A percentile compares a stretch with the other conserved stretches of the same genome.
phyloP scores from a whole-genome alignment of 2,329 filamentous ascomycete species.

The Ophiostoma pallidulum region DNA sequence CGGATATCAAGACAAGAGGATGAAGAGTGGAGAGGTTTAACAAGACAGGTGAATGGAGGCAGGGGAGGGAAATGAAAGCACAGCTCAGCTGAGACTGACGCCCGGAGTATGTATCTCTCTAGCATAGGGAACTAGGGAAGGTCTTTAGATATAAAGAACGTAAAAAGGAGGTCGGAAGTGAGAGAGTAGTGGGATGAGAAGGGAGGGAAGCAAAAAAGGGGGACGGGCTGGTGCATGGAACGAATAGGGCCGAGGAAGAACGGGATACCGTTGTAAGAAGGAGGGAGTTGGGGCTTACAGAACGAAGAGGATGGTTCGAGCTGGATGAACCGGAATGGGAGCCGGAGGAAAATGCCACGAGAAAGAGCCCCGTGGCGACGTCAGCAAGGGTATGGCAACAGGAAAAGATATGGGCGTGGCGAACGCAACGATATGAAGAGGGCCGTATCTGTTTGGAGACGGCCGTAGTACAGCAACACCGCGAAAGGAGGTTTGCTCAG shows the following conservation, averaged over 20 bases:
- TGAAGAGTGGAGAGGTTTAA: not conserved
- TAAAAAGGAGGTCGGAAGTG: not conserved
- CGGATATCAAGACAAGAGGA: no score
- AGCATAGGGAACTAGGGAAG: slow-evolving; percentile 1
- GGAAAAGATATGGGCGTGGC: not conserved
- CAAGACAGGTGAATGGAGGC: not conserved
- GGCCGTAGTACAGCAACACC: not conserved
- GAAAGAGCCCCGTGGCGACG: not conserved
- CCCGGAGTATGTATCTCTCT: slow-evolving; percentile 1
- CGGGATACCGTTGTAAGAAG: no score
- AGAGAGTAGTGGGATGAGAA: not conserved
- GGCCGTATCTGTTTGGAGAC: not conserved
- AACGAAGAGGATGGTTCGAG: no score
- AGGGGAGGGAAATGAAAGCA: not conserved
- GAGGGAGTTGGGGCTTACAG: no score
- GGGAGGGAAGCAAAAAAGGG: not conserved
- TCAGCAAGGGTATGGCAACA: not conserved
- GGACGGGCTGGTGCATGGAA: no score
- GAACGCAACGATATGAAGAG: not conserved
- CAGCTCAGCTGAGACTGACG: slow-evolving; percentile 1
- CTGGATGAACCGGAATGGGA: no score
- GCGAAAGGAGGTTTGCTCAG: not conserved
- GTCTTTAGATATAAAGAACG: not conserved
- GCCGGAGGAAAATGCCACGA: not conserved
- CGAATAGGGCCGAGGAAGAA: no score